Conservation (phyloP, 1,284 basidiomycete species). For the Sporisorium exsertum region DNA sequence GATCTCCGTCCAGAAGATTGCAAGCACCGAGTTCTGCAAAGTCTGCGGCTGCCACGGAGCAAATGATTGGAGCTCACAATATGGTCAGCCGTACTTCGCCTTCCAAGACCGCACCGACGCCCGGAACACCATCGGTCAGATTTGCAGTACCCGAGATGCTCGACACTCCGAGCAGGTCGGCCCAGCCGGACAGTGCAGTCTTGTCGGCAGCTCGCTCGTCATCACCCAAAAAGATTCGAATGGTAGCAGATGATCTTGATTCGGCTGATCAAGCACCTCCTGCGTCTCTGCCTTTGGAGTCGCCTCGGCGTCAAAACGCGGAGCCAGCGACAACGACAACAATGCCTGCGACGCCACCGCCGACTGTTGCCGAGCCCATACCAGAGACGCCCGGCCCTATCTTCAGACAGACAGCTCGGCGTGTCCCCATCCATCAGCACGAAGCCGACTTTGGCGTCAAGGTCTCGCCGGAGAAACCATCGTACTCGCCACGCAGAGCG, state of each 20-base stretch:
- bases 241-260: neutral
- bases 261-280: neutral
- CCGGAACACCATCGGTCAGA: slow-evolving; percentile 23
- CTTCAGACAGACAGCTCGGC: slow-evolving; percentile 48
- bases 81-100: neutral
- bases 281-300: neutral
- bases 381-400: slow-evolving; percentile 32
- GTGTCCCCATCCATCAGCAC: slow-evolving; percentile 47
- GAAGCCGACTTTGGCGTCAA: slow-evolving; percentile 53
- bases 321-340: neutral
- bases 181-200: neutral
- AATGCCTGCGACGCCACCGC: slow-evolving; percentile 14
- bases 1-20: slow-evolving; percentile 8
- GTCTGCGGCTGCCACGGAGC: neutral
- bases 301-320: slow-evolving; percentile 1
- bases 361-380: slow-evolving; percentile 1
- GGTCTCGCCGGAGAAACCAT: slow-evolving; percentile 37
- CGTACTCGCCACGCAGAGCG: slow-evolving; percentile 31
- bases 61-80: neutral
- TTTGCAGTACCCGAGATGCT: slow-evolving; percentile 8
- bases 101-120: slow-evolving; percentile 1
- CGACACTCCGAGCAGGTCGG: slow-evolving; percentile 9
- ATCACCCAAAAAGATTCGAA: slow-evolving; percentile 1
- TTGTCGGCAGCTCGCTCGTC: slow-evolving; percentile 5
- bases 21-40: slow-evolving; percentile 11